phyloP scores from a whole-genome alignment of 805 yeast genomes.

The Barnettozyma sp. region DNA sequence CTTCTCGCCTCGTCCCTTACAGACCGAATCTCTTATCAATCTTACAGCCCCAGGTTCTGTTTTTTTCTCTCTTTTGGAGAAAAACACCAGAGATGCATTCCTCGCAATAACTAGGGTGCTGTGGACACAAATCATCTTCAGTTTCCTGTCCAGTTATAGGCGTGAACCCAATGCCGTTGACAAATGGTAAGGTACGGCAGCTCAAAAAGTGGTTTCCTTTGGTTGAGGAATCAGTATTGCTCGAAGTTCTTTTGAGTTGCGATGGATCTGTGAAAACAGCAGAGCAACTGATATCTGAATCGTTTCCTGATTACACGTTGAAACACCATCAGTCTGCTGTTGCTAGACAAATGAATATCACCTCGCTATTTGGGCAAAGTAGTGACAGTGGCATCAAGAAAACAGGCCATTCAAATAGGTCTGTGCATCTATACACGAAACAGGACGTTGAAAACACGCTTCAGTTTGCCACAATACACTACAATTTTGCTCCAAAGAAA shows the following conservation, averaged over 20 bases:
- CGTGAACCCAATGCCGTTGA: conserved; percentile 23
- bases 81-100: too few relatives aligned
- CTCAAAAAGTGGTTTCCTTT: conserved; percentile 36
- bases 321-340: conserved; percentile 3
- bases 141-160: too few relatives aligned
- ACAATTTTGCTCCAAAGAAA: conserved; percentile 44
- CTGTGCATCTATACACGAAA: conserved; percentile 41
- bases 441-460: conserved; percentile 42
- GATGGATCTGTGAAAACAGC: conserved; percentile 44
- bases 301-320: conserved; percentile 11
- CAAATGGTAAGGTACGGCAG: conserved; percentile 33
- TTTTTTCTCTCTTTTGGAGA: too few relatives aligned
- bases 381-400: conserved; percentile 10
- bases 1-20: too few relatives aligned
- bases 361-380: conserved; percentile 15
- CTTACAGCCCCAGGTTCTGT: too few relatives aligned
- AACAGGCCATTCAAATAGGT: conserved; percentile 19
- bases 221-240: conserved; percentile 34
- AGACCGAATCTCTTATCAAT: too few relatives aligned
- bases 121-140: too few relatives aligned
- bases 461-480: conserved; percentile 45
- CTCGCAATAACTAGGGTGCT: too few relatives aligned
- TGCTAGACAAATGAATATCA: conserved; percentile 18
- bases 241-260: conserved; percentile 48
- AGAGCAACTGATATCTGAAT: conserved; percentile 34